A percentile compares a stretch with the other conserved stretches of the same genome.
Conservation (phyloP, 768 basidiomycete genomes). For the Exsudoporus frostii region DNA sequence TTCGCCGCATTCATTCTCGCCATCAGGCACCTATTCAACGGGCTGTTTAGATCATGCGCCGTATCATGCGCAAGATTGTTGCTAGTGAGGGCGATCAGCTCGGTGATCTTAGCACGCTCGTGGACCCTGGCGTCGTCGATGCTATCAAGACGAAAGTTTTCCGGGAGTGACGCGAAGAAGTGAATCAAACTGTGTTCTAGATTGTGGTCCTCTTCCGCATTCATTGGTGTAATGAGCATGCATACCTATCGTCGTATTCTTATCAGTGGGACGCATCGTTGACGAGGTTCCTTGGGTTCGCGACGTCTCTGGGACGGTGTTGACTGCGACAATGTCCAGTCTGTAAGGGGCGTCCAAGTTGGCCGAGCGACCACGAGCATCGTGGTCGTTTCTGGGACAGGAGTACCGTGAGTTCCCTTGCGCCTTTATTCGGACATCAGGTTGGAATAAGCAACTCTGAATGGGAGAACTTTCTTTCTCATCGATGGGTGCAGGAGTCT, state of each 20-base stretch:
- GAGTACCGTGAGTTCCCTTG: too few species aligned
- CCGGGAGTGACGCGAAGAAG: slow-evolving; percentile 33
- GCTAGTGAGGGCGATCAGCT: slow-evolving; percentile 93
- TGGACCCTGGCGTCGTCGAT: slow-evolving; percentile 85
- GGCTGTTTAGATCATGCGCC: slow-evolving; percentile 73
- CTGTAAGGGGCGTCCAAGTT: too few species aligned
- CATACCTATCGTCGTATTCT: neutral
- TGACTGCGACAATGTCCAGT: too few species aligned
- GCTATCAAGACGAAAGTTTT: slow-evolving; percentile 79
- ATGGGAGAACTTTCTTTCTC: too few species aligned
- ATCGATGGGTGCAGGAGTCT: too few species aligned
- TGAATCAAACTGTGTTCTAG: slow-evolving; percentile 1
- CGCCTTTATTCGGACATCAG: too few species aligned
- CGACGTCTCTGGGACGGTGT: neutral
- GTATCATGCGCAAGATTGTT: slow-evolving; percentile 95
- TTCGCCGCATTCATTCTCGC: neutral
- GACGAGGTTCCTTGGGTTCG: neutral
- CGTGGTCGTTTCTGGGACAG: too few species aligned
- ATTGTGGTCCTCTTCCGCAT: neutral
- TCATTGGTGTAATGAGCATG: neutral
- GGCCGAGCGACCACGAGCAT: too few species aligned
- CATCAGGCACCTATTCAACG: neutral
- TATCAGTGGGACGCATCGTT: neutral
- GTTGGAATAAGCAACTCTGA: too few species aligned
- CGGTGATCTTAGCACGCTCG: slow-evolving; percentile 91